Conservation (phyloP, 2,329 filamentous ascomycete genomes). For the Cercospora sesami region DNA sequence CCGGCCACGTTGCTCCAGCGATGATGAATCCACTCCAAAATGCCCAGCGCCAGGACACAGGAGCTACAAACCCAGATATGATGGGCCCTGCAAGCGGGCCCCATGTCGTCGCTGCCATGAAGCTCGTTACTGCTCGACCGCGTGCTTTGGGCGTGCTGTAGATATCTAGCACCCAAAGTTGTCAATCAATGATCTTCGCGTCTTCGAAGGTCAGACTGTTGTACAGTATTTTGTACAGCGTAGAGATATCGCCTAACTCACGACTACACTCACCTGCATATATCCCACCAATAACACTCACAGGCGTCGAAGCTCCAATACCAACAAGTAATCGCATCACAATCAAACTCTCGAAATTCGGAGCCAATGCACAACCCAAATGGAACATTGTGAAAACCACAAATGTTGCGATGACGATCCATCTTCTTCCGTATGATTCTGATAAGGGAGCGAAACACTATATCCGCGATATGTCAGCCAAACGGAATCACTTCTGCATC, state of each 20-base stretch:
- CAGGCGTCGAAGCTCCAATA: conserved; percentile 49
- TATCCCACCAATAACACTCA: conserved; percentile 62
- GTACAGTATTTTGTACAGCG: not conserved
- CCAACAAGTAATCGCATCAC: conserved; percentile 49
- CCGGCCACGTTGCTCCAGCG: conserved; percentile 61
- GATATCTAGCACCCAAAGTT: conserved; percentile 49
- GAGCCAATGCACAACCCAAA: conserved; percentile 47
- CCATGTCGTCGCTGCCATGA: conserved; percentile 65
- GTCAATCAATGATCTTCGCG: not conserved
- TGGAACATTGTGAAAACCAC: conserved; percentile 49
- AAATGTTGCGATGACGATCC: conserved; percentile 54
- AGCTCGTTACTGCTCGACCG: conserved; percentile 62
- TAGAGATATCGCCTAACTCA: too few species aligned
- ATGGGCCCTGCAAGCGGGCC: conserved; percentile 68
- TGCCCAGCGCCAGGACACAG: conserved; percentile 67
- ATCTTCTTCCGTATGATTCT: conserved; percentile 49
- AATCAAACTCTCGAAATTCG: conserved; percentile 47
- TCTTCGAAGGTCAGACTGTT: not conserved
- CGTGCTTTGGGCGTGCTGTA: conserved; percentile 58
- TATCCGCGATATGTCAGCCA: not conserved
- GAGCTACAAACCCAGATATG: conserved; percentile 62
- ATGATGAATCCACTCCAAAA: conserved; percentile 72
- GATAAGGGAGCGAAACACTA: conserved; percentile 47
- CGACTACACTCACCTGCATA: conserved; percentile 47
- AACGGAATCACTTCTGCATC: too few species aligned